phyloP scores from a whole-genome alignment of 2,329 filamentous ascomycete genomes.

The Alternaria sp. region DNA sequence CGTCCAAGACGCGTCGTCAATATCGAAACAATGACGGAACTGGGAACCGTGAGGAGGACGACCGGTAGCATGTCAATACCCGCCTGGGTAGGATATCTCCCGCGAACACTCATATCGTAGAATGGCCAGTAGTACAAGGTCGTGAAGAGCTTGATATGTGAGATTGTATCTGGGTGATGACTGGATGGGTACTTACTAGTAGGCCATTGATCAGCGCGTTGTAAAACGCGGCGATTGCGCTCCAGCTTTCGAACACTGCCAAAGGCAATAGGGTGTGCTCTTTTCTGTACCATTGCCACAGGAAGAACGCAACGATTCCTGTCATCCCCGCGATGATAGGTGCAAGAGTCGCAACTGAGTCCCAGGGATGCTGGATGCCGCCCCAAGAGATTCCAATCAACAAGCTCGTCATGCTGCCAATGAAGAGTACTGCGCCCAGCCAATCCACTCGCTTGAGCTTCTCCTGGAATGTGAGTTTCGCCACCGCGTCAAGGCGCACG shows the following conservation, averaged over 20 bases:
- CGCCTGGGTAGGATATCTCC: slow-evolving; percentile 40
- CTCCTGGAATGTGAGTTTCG: slow-evolving; percentile 22
- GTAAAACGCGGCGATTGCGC: slow-evolving; percentile 49
- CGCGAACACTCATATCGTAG: slow-evolving; percentile 49
- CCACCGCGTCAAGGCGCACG: slow-evolving; percentile 26
- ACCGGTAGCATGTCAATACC: slow-evolving; percentile 50
- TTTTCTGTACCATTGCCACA: slow-evolving; percentile 47
- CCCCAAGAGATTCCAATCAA: slow-evolving; percentile 54
- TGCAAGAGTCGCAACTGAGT: slow-evolving; percentile 47
- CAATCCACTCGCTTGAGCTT: slow-evolving; percentile 49
- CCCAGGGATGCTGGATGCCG: slow-evolving; percentile 50
- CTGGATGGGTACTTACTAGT: slow-evolving; percentile 41
- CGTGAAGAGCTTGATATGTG: slow-evolving; percentile 45
- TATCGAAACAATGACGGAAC: slow-evolving; percentile 31
- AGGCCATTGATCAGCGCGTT: slow-evolving; percentile 53
- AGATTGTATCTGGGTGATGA: background rate
- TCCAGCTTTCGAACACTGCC: slow-evolving; percentile 46
- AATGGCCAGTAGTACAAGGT: slow-evolving; percentile 53
- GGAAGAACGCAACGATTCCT: slow-evolving; percentile 39
- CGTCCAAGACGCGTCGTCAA: slow-evolving; percentile 34
- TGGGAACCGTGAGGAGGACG: slow-evolving; percentile 33
- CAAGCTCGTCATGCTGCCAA: slow-evolving; percentile 46
- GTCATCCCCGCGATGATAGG: slow-evolving; percentile 47
- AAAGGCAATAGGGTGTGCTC: slow-evolving; percentile 47
- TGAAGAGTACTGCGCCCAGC: slow-evolving; percentile 51